These are phyloP conservation scores for Kwoniella sp. DNA, from an alignment of 768 basidiomycete species.

Conservation along the genomic window DNA sequence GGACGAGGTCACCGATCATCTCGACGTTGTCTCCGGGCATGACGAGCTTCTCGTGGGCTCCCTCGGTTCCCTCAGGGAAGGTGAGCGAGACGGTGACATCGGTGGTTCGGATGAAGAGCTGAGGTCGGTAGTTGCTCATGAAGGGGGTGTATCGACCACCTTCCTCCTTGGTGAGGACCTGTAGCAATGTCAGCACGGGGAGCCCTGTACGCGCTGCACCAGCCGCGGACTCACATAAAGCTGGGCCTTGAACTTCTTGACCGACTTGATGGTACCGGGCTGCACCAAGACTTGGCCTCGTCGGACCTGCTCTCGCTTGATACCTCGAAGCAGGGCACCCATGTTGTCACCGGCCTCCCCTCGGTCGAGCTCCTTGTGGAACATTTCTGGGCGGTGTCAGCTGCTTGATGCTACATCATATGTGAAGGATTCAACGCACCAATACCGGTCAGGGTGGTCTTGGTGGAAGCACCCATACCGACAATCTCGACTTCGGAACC, in stretches of 20 bases:
- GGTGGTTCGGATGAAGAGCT: constrained; percentile 91
- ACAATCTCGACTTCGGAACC: constrained; percentile 90
- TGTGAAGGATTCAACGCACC: constrained; percentile 54
- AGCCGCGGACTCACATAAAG: constrained; percentile 58
- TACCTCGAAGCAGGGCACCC: constrained; percentile 91
- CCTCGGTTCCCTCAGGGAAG: constrained; percentile 79
- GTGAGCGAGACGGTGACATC: constrained; percentile 80
- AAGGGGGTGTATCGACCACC: constrained; percentile 62
- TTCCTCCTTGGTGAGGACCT: constrained; percentile 84
- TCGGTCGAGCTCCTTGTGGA: constrained; percentile 98
- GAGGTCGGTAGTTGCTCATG: constrained; percentile 88
- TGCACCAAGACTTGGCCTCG: constrained; percentile 87
- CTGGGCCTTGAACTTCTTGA: constrained; percentile 89
- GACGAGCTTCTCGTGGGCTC: constrained; percentile 86
- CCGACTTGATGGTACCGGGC: constrained; percentile 87
- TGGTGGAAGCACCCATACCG: constrained; percentile 72
- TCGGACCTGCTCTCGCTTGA: constrained; percentile 92
- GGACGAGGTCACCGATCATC: constrained; percentile 74
- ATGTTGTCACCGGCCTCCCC: constrained; percentile 99
- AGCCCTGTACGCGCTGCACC: no score
- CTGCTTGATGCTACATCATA: background rate
- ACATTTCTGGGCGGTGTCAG: constrained; percentile 68
- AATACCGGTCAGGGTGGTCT: constrained; percentile 93
- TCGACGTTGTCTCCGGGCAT: constrained; percentile 99
- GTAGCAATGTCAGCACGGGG: background rate